Base-by-base conservation (phyloP, 768 basidiomycete species). In the Pleurotus sapidus region DNA sequence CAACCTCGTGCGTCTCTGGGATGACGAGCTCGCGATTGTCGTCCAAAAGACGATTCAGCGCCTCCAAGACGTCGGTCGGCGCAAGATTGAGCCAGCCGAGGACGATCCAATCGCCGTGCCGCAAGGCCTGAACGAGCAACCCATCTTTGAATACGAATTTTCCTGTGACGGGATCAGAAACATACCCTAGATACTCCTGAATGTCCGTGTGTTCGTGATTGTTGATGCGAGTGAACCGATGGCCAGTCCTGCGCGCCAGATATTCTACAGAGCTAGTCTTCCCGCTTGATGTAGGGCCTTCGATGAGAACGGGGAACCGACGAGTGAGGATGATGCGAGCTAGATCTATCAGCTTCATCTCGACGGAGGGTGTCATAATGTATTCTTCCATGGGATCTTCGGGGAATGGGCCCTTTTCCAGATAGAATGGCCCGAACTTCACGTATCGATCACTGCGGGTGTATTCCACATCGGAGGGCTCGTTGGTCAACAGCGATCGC, bases 161-260 rank as follows among this genome's bases (percentile, higher is more conserved):
- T n/a, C 97, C 97, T 0, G 94, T 93, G 12, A 81, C 68, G 6
- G 94, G 86, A 69, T 98, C 95, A 2, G 97, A 95, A 20, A 95
- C 86, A 67, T 99, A 94, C 2, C 97, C 97, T 47, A 98, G 80
- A 67, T 99, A 99, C 68, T 99, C 97, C 67, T 99, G 97, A 49
- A 99, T 97, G 67, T 99, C 97, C 4, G 97, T 99, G 67, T 98
- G 97, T 61, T 99, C 97, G 73, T 99, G 97, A 65, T 99, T 99
- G 75, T 99, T 99, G 79, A 99, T 97, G 40, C 97, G 91, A 27
- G 98, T 87, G 70, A 98, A 98, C 37, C 83, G 86, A 75, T 99
- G 97, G 0, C 97, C 96, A 0, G 95, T 97, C 56, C 90, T 81
- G 59, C 84, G 84, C 4, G 97, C 94, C n/a, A n/a, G n/a, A n/a